Conservation (phyloP, 768 basidiomycete species). For the Tricholomella constricta region DNA sequence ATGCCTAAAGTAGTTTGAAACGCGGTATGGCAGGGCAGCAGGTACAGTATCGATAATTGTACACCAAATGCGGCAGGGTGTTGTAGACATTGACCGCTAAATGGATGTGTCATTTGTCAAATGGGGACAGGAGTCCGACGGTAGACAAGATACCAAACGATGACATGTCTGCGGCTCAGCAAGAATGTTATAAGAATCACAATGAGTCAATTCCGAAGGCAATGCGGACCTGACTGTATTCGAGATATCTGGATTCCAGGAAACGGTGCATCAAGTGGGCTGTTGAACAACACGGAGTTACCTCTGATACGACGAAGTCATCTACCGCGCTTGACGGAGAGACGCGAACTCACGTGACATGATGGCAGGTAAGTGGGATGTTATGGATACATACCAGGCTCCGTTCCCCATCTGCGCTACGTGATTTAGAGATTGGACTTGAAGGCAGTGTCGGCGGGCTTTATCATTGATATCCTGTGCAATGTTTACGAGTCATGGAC, state of each 20-base stretch:
- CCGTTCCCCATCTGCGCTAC: too few species aligned
- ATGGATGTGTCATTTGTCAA: constrained; percentile 14
- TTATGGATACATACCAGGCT: neutral
- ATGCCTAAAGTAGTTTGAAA: constrained; percentile 32
- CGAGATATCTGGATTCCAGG: neutral
- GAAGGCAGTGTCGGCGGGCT: neutral
- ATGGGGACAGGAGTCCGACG: constrained; percentile 11
- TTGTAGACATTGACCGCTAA: constrained; percentile 10
- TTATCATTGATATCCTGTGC: constrained; percentile 5
- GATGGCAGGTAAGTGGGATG: too few species aligned
- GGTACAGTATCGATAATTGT: constrained; percentile 10
- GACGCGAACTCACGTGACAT: neutral
- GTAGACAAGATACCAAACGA: constrained; percentile 5
- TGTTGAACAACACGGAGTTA: constrained; percentile 3
- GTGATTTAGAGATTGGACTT: neutral
- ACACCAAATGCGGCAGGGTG: constrained; percentile 9
- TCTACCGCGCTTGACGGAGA: neutral
- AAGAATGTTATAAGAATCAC: constrained; percentile 6
- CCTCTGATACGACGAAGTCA: neutral
- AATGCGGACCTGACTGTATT: constrained; percentile 3
- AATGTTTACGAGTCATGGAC: neutral
- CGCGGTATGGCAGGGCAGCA: constrained; percentile 22
- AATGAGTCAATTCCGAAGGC: constrained; percentile 15
- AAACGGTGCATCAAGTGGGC: neutral
- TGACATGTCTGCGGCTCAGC: constrained; percentile 2